Conservation (phyloP, 225 moss, liverwort and hornwort species). For the Polytrichum formosum region DNA sequence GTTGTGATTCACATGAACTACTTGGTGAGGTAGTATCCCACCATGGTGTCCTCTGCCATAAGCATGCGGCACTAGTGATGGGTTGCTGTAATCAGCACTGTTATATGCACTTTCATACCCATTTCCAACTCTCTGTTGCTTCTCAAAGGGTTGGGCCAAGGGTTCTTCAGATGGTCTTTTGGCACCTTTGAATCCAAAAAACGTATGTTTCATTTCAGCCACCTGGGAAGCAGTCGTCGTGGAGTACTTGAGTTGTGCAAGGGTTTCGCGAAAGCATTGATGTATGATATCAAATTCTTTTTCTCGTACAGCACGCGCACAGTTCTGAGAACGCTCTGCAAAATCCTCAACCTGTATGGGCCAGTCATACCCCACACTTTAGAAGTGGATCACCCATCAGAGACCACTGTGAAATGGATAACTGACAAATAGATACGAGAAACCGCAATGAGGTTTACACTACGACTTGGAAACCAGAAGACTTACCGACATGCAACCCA, state of each 20-base stretch:
- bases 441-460: too few species aligned
- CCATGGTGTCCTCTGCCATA: slow-evolving; percentile 14
- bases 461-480: too few species aligned
- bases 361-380: not conserved
- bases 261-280: slow-evolving; percentile 51
- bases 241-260: slow-evolving; percentile 27
- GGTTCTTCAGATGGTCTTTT: slow-evolving; percentile 61
- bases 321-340: slow-evolving; percentile 47
- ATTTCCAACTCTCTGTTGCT: slow-evolving; percentile 27
- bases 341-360: slow-evolving; percentile 56
- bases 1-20: slow-evolving; percentile 9
- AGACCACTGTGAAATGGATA: too few species aligned
- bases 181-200: slow-evolving; percentile 34
- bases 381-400: too few species aligned
- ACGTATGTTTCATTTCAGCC: slow-evolving; percentile 25
- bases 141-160: slow-evolving; percentile 39
- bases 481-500: slow-evolving; percentile 85
- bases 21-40: slow-evolving; percentile 7
- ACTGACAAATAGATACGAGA: too few species aligned
- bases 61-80: slow-evolving; percentile 5
- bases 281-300: slow-evolving; percentile 58
- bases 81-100: slow-evolving; percentile 9
- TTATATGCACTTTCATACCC: slow-evolving; percentile 15
- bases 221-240: slow-evolving; percentile 21
- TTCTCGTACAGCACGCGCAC: slow-evolving; percentile 60